Evolutionary conservation across 108 stramenopile genomes (phyloP), one percentile per base, ranked within the genome.

Genomic region (Skeletonema costatum): DNA sequence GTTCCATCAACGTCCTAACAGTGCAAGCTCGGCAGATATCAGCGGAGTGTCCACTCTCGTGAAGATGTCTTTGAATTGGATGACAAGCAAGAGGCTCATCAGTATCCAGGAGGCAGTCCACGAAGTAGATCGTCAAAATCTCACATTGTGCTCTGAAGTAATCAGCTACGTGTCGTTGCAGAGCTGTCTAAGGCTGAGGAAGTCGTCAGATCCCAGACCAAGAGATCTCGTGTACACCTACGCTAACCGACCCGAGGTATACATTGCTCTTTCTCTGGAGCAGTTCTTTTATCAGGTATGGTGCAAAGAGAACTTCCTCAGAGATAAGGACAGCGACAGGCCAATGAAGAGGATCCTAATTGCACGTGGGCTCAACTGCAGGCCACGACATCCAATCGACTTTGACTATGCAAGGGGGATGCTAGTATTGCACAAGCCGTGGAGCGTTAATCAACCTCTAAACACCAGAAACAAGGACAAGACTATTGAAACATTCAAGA

Each of bases 351-450:
- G 25, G 25, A 25, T 25, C 25, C 25, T 25, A 25, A 25, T 25
- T 25, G 44, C 31, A 12, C 64, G 10, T 13, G 74, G 74, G 3
- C 19, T 59, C 36, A 66, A 66, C 29, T 48, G 56, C 11, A 66
- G 53, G 29, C 30, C 74, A 6, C 8, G 16, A 0, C 41, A 75
- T 38, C 74, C 74, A 21, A 51, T 60, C 17, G 17, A 33, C 17
- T 75, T 53, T 39, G 36, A 75, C 0, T 75, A 67, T 67, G 74
- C 74, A 12, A 58, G 74, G 13, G 65, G 44, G 3, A 67, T 75
- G 66, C 35, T 75, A 10, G 39, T 75, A 1, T 11, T 75, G 35
- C 65, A 75, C 74, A 66, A 58, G n/a, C 64, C 64, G 1, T 75
- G 74, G 74, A 61, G 16, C 17, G 5, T 7, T 36, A 66, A 42